These are phyloP conservation scores for Termitomyces sp. DNA, from an alignment of 768 basidiomycete species.

Conservation along the genomic window DNA sequence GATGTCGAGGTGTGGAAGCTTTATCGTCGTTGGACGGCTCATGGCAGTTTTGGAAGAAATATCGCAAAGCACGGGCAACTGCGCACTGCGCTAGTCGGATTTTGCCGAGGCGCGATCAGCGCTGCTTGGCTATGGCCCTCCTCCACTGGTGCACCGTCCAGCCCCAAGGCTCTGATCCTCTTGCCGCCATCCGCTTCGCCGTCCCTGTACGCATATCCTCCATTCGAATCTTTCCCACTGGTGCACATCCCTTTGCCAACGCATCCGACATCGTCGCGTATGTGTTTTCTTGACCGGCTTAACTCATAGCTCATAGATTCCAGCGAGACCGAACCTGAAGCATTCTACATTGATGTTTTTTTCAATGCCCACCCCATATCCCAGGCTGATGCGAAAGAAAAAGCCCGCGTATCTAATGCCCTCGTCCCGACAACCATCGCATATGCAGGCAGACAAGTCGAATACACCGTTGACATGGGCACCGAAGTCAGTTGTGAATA, in stretches of 20 bases:
- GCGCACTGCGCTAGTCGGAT: conserved; percentile 17
- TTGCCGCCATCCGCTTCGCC: conserved; percentile 70
- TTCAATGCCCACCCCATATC: conserved; percentile 63
- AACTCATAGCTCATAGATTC: neutral
- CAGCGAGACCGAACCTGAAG: conserved; percentile 66
- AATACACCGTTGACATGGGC: conserved; percentile 69
- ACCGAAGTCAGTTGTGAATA: conserved; percentile 41
- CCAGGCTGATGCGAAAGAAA: conserved; percentile 42
- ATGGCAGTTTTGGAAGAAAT: conserved; percentile 22
- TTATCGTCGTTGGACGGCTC: conserved; percentile 49
- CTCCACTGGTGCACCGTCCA: conserved; percentile 63
- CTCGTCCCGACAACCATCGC: conserved; percentile 67
- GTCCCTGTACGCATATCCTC: conserved; percentile 62
- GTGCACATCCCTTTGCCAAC: conserved; percentile 53
- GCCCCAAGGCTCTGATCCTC: conserved; percentile 46
- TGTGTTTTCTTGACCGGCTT: conserved; percentile 14
- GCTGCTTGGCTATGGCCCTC: conserved; percentile 33
- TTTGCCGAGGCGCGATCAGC: conserved; percentile 17
- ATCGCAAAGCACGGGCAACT: conserved; percentile 6
- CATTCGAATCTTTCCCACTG: conserved; percentile 66
- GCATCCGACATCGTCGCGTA: conserved; percentile 61
- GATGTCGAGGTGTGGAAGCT: conserved; percentile 46
- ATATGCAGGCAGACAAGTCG: conserved; percentile 62
- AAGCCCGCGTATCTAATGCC: conserved; percentile 61
- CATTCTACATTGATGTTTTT: conserved; percentile 70